Base-by-base conservation (phyloP, 164 flowering plant genomes). In the Annona squamosa region DNA sequence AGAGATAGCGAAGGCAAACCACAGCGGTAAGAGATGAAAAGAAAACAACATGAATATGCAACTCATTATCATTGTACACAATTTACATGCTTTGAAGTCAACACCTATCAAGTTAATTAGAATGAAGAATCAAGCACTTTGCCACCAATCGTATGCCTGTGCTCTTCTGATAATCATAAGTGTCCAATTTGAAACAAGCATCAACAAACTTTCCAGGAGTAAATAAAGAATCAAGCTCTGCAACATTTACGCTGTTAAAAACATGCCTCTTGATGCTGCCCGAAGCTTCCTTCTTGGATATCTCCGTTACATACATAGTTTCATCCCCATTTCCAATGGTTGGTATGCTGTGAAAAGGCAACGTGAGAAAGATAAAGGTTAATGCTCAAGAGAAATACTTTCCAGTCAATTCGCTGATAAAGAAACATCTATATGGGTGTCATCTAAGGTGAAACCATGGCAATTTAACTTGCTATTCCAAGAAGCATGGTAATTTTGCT, bases 141-240 rank as follows among this genome's bases (percentile, higher is more conserved):
- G 82, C 81, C n/a, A 81, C 84, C 69, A 81, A 59, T 52, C 93
- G 84, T 62, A 94, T 86, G 72, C 98, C 97, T 43, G 97, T 94
- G 76, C 62, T 77, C 78, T 87, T 90, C 69, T 84, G 91, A 79
- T 86, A 92, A 81, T 90, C 97, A 73, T 90, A 94, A 45, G 83
- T 81, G 70, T 85, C 97, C 74, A 95, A 70, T 66, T 90, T 82
- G 79, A 95, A 81, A 74, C 73, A 89, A 18, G 88, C 91, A 77
- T 91, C 98, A 41, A 95, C 68, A 1, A 78, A 71, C 63, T 77
- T 77, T 64, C 92, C 97, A 0, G 88, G 87, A 64, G 72, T 56
- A 68, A 93, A 75, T 66, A 89, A 72, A 26, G 83, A 63, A 9
- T 84, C 82, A 13, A 95, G 90, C 79, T 93, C 98, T 3, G 85